Evolutionary conservation across 106 monocot species (phyloP), one percentile per base, ranked within the genome.

Genomic region (Narthecium ossifragum): DNA sequence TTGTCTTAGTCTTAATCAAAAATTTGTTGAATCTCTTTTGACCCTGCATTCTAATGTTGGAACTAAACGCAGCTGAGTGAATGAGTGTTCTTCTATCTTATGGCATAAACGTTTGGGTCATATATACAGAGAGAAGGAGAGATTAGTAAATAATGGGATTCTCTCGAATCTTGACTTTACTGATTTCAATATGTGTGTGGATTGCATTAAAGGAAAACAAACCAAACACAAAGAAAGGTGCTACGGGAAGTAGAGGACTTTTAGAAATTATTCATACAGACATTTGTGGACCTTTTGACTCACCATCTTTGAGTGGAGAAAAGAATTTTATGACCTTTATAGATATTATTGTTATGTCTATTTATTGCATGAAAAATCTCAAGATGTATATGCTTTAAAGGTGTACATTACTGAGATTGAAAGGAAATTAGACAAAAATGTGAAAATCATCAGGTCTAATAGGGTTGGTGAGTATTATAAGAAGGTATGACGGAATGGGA

Each of bases 321-420:
- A 28, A 47, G 21, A 46, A 61, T 47, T 61, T 61, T 20, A 46
- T 61, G 30, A 61, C 30, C 3, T 61, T 61, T 61, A 61, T 29
- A n/a, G 45, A 61, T 46, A 20, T n/a, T 61, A 46, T 47, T 2
- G 25, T 28, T 61, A 61, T 47, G 0, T 61, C 4, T 46, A 61
- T 31, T 10, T 61, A 20, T 10, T 61, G 14, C 11, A 61, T 61
- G 31, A 61, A 30, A 61, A 61, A 29, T 20, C 43, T 24, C 15
- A 61, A 0, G 6, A 2, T 3, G 25, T 61, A 1, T 0, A 47
- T 30, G 31, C 8, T 9, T n/a, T 61, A 18, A 26, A 47, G n/a
- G 28, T 18, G 6, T 61, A 17, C 8, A 18, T 43, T 14, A 40
- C 0, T 17, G 27, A 31, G 13, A 10, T 61, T 26, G 46, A 61